Evolutionary conservation across 345 rosid genomes (phyloP).

Genomic region (Brassica rapa): DNA sequence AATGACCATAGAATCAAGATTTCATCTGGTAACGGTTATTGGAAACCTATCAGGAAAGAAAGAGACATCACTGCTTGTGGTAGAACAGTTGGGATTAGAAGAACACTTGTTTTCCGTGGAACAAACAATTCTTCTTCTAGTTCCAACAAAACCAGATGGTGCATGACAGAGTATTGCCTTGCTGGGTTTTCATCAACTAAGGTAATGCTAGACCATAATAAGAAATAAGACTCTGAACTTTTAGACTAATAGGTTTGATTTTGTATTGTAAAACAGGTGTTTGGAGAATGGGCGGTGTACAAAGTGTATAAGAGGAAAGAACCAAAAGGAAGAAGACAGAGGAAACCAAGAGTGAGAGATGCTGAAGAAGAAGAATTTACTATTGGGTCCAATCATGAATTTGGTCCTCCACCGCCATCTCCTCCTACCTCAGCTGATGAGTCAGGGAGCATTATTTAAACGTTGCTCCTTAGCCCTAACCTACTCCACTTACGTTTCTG

Average conservation of each 20-base stretch:
- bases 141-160: conserved; percentile 51
- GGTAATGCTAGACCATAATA: conserved; percentile 12
- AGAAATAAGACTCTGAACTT: background rate
- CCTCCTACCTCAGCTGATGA: conserved; percentile 62
- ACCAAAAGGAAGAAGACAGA: conserved; percentile 22
- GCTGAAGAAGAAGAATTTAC: conserved; percentile 29
- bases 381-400: conserved; percentile 43
- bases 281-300: conserved; percentile 69
- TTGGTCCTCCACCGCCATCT: conserved; percentile 53
- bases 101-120: conserved; percentile 53
- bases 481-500: conserved; percentile 36
- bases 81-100: conserved; percentile 53
- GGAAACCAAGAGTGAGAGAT: conserved; percentile 10
- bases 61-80: conserved; percentile 52
- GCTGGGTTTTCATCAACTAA: conserved; percentile 32
- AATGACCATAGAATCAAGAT: conserved; percentile 40
- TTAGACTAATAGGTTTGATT: conserved; percentile 21
- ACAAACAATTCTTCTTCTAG: conserved; percentile 36
- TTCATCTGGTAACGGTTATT: conserved; percentile 63
- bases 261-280: conserved; percentile 40
- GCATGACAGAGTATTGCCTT: conserved; percentile 67
- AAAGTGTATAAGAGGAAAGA: conserved; percentile 62
- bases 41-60: conserved; percentile 62
- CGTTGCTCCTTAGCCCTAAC: conserved; percentile 29
- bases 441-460: conserved; percentile 10